These are phyloP conservation scores for Berkeleyomyces basicola DNA, from an alignment of 2,329 filamentous ascomycete genomes.

Conservation along the genomic window DNA sequence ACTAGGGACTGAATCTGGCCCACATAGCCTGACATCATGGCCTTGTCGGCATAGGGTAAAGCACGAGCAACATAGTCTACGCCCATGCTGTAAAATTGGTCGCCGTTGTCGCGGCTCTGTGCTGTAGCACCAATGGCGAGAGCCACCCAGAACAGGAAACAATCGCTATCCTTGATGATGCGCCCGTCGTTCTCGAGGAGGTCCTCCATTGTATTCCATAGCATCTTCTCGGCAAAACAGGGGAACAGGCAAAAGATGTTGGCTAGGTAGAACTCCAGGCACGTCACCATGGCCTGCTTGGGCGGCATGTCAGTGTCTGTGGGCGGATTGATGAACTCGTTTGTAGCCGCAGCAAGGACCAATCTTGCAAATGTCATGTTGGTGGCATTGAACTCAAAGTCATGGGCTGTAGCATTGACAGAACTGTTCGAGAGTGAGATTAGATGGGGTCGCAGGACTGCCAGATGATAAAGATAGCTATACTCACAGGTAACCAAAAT, in stretches of 20 bases:
- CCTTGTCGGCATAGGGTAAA: constrained; percentile 61
- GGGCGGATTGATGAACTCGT: constrained; percentile 51
- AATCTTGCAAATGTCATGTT: constrained; percentile 88
- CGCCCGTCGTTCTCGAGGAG: constrained; percentile 56
- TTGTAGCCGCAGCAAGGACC: constrained; percentile 65
- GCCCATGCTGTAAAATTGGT: constrained; percentile 42
- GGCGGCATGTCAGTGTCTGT: constrained; percentile 46
- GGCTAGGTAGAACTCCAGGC: constrained; percentile 71
- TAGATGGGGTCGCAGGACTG: neutral
- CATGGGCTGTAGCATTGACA: constrained; percentile 83
- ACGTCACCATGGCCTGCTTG: constrained; percentile 25
- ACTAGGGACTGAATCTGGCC: constrained; percentile 76
- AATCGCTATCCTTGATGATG: constrained; percentile 50
- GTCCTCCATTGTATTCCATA: constrained; percentile 65
- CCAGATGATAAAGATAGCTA: neutral
- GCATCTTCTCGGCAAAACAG: constrained; percentile 61
- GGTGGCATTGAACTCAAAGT: constrained; percentile 76
- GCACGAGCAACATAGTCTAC: constrained; percentile 45
- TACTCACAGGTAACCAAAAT: constrained; percentile 75
- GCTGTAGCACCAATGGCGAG: constrained; percentile 65
- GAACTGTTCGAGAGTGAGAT: constrained; percentile 36
- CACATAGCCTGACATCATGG: constrained; percentile 70
- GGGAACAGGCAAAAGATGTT: constrained; percentile 70
- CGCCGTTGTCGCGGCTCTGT: constrained; percentile 52
- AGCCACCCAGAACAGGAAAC: constrained; percentile 80